A percentile compares a stretch with the other conserved stretches of the same genome.
Evolutionary conservation across 2,329 filamentous ascomycete species (phyloP).

Genomic region (Clonostachys rhizophaga): DNA sequence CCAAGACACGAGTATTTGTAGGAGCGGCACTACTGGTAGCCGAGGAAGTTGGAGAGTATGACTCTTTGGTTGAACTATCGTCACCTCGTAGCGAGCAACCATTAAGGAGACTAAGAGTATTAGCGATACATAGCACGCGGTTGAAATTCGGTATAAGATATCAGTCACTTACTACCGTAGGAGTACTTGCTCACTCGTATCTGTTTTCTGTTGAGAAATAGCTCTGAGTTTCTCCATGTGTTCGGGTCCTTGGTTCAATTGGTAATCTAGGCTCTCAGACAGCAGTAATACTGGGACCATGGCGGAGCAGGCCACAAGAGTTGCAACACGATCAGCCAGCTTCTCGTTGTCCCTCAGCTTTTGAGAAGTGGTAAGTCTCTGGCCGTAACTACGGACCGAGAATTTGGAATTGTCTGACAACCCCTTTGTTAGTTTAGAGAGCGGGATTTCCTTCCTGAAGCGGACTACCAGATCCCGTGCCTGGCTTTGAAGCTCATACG

Average conservation of each 20-base stretch:
- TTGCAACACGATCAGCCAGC: slow-evolving; percentile 52
- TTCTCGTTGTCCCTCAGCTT: slow-evolving; percentile 69
- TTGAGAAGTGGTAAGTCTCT: slow-evolving; percentile 63
- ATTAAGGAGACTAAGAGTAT: neutral
- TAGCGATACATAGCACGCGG: too few relatives aligned
- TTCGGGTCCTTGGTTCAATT: neutral
- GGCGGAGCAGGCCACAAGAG: slow-evolving; percentile 12
- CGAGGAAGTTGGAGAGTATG: slow-evolving; percentile 58
- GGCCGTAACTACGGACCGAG: slow-evolving; percentile 58
- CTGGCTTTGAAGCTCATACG: slow-evolving; percentile 36
- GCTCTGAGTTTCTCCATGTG: neutral
- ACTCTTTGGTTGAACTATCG: slow-evolving; percentile 53
- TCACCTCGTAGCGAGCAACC: neutral
- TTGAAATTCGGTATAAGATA: neutral
- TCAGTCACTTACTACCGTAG: neutral
- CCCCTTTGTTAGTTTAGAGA: slow-evolving; percentile 61
- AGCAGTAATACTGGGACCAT: neutral
- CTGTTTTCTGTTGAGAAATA: neutral
- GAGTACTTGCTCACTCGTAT: neutral
- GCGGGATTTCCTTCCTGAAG: slow-evolving; percentile 48
- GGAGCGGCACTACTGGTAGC: slow-evolving; percentile 47
- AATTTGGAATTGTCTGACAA: slow-evolving; percentile 60
- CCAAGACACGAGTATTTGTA: neutral
- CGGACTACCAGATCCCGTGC: slow-evolving; percentile 11
- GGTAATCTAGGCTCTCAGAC: neutral